phyloP scores from a whole-genome alignment of 768 basidiomycete genomes.

The Pilatotrama ljubarskyi region DNA sequence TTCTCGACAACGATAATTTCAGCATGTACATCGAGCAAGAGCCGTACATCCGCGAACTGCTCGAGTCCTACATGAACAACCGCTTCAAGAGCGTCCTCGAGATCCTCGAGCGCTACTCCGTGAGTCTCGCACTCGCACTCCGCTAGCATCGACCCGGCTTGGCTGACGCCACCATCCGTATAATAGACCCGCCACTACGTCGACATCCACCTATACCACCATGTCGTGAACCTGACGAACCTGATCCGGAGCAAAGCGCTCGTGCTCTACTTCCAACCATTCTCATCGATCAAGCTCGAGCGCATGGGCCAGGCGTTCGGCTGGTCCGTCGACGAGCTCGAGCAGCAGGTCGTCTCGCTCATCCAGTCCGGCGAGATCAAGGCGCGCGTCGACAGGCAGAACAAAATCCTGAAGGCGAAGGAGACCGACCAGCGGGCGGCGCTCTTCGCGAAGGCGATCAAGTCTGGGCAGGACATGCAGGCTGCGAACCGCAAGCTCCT shows the following conservation, averaged over 20 bases:
- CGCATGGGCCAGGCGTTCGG: slow-evolving; percentile 89
- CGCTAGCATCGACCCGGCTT: background rate
- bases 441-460: slow-evolving; percentile 73
- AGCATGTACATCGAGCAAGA: slow-evolving; percentile 82
- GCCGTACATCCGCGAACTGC: slow-evolving; percentile 81
- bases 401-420: slow-evolving; percentile 83
- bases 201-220: slow-evolving; percentile 74
- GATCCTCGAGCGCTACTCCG: slow-evolving; percentile 71
- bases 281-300: slow-evolving; percentile 77
- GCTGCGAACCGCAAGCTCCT: slow-evolving; percentile 74
- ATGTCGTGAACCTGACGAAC: slow-evolving; percentile 63
- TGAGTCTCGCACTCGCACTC: slow-evolving; percentile 30
- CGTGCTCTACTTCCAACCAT: slow-evolving; percentile 89
- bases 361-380: slow-evolving; percentile 79
- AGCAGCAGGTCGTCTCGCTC: slow-evolving; percentile 70
- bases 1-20: slow-evolving; percentile 72
- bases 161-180: background rate
- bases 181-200: slow-evolving; percentile 71
- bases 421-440: slow-evolving; percentile 77
- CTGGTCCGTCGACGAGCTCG: slow-evolving; percentile 69
- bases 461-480: slow-evolving; percentile 71
- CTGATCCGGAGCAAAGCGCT: slow-evolving; percentile 78
- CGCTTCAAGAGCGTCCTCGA: slow-evolving; percentile 84
- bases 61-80: slow-evolving; percentile 84
- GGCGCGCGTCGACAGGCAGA: slow-evolving; percentile 85